phyloP scores from a whole-genome alignment of 495 filamentous ascomycete genomes.

The Trichocladium antarcticum region DNA sequence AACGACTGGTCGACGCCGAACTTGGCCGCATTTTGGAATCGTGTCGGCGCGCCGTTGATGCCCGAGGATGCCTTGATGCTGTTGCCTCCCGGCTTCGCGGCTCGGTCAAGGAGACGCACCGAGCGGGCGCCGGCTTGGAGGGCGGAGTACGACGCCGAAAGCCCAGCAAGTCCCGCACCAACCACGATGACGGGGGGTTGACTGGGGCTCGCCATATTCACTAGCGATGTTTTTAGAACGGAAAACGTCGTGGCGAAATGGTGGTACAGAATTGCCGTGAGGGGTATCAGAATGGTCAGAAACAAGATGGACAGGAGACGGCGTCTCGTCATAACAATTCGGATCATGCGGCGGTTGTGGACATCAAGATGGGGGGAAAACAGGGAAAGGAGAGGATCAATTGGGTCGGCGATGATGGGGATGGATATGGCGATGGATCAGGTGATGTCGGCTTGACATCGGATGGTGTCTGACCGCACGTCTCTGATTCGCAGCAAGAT shows the following conservation, averaged over 20 bases:
- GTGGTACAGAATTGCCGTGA: slow-evolving; percentile 11
- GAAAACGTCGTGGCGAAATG: not conserved
- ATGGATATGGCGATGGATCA: not conserved
- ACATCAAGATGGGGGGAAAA: not conserved
- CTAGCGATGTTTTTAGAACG: not conserved
- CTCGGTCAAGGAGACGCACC: slow-evolving; percentile 44
- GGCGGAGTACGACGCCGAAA: slow-evolving; percentile 40
- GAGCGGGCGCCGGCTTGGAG: slow-evolving; percentile 30
- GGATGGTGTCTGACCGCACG: slow-evolving; percentile 4
- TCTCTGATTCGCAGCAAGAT: not conserved
- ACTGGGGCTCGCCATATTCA: not conserved
- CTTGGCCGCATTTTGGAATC: slow-evolving; percentile 33
- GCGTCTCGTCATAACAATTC: slow-evolving; percentile 10
- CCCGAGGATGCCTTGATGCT: slow-evolving; percentile 52
- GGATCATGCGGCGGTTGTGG: not conserved
- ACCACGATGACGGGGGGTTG: slow-evolving; percentile 35
- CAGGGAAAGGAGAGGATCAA: not conserved
- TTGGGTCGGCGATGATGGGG: not conserved
- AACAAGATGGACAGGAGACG: slow-evolving; percentile 5
- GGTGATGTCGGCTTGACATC: slow-evolving; percentile 3
- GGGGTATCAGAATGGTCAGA: slow-evolving; percentile 11
- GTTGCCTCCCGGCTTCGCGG: slow-evolving; percentile 48
- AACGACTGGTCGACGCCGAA: slow-evolving; percentile 31
- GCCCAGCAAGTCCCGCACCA: slow-evolving; percentile 43
- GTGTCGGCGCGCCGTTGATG: slow-evolving; percentile 49